A percentile compares a stretch with the other conserved stretches of the same genome.
These are phyloP conservation scores for Paramecium sonneborni DNA, from an alignment of 73 alveolate species.

Conservation along the genomic window DNA sequence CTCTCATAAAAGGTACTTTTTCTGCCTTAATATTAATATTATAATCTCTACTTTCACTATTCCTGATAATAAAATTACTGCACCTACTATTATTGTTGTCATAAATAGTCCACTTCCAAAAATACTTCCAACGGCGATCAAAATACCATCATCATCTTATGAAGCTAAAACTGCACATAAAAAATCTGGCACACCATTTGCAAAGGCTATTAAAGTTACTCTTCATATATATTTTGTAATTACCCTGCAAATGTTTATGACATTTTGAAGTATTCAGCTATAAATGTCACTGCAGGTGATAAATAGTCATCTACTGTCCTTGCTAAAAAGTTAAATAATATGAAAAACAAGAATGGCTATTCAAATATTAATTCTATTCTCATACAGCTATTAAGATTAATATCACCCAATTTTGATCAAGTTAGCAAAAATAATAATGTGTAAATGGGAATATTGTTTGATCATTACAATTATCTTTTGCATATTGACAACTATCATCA, in stretches of 20 bases:
- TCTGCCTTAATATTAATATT: background rate
- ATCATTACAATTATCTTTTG: conserved; percentile 3
- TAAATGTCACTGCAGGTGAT: conserved; percentile 40
- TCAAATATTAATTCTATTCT: background rate
- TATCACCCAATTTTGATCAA: conserved; percentile 17
- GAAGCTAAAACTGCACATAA: conserved; percentile 90
- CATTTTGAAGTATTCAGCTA: conserved; percentile 25
- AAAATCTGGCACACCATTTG: conserved; percentile 99
- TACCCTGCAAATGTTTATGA: conserved; percentile 58
- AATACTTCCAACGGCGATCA: conserved; percentile 42
- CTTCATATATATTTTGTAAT: background rate
- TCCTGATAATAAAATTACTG: background rate
- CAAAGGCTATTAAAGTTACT: conserved; percentile 96
- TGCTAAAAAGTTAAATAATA: conserved; percentile 8
- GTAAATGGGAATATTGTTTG: background rate
- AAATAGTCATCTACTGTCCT: conserved; percentile 9
- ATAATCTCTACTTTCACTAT: background rate
- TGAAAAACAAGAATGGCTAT: conserved; percentile 27
- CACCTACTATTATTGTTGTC: conserved; percentile 38
- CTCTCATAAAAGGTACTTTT: conserved; percentile 27
- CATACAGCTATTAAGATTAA: background rate
- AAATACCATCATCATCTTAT: conserved; percentile 54
- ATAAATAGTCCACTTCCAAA: conserved; percentile 49
- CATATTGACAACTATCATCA: conserved; percentile 8
- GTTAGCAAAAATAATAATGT: conserved; percentile 1